Base-by-base conservation (phyloP, 805 yeast species). In the Yamadazyma insecticola region DNA sequence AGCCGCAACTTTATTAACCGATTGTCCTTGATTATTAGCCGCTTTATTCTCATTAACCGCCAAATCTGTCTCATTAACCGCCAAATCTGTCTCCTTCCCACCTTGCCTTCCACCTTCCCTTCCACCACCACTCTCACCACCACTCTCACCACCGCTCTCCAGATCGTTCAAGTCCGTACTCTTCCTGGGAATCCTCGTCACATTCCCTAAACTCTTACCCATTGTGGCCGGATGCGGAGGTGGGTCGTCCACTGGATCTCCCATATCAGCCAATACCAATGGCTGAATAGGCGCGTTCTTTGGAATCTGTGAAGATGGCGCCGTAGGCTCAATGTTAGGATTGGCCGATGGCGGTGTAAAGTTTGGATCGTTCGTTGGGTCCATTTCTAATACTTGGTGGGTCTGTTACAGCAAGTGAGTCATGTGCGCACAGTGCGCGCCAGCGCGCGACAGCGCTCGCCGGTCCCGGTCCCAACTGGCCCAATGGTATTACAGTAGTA, bases 361-460 rank as follows among this genome's bases (percentile, higher is more conserved):
- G 55, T 87, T 78, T 13, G 96, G 95, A 43, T 88, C 96, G 57
- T 81, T 76, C 4, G 90, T 82, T 14, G 97, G 97, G 54, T 89
- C 97, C 97, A 88, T 88, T 26, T 31, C 12, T 26, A 24, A 23
- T 9, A 11, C 10, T n/a, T n/a, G n/a, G n/a, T n/a, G n/a, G n/a
- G n/a, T n/a, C n/a, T n/a, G 11, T 19, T 19, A 11, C 11, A 11
- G 10, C 10, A 19, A 11, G 10, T 8, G 22, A 7, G 22, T 8
- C 22, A 19, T 19, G 22, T 7, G 10, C 22, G 22, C 11, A 11
- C 22, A 11, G 22, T 11, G 22, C 10, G 10, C 22, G 22, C 22
- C 22, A 19, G 22, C 11, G 22, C 7, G 22, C 22, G 10, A 19
- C 22, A 7, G 22, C 22, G 22, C 7, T 7, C 22, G 22, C 10